phyloP scores from a whole-genome alignment of 805 yeast genomes.

The Lipomyces oligophaga region DNA sequence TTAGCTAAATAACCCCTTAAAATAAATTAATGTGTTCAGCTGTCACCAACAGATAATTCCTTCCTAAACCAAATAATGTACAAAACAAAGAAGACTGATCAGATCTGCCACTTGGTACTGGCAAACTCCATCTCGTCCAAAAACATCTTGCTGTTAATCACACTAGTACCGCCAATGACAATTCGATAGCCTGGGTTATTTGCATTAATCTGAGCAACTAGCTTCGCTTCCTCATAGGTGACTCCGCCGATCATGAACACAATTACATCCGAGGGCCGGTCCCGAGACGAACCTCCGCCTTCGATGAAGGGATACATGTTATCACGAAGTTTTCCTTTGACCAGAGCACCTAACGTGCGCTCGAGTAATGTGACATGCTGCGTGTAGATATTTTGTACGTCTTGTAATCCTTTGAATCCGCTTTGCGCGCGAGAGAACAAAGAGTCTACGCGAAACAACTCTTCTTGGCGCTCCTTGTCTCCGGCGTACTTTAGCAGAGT shows the following conservation, averaged over 20 bases:
- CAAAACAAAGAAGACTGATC: background rate
- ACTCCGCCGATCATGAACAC: constrained; percentile 70
- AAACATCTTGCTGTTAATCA: constrained; percentile 47
- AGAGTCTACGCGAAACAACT: constrained; percentile 40
- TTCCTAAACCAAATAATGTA: background rate
- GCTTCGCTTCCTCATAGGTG: constrained; percentile 87
- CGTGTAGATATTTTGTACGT: constrained; percentile 64
- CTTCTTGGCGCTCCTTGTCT: constrained; percentile 43
- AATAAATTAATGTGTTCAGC: no score
- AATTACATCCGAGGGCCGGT: constrained; percentile 39
- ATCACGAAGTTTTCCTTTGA: constrained; percentile 42
- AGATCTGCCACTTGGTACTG: constrained; percentile 40
- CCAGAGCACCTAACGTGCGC: constrained; percentile 42
- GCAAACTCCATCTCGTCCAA: constrained; percentile 40
- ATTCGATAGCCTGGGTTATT: constrained; percentile 55
- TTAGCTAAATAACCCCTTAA: background rate
- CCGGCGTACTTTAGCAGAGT: constrained; percentile 49
- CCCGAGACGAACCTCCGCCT: constrained; percentile 36
- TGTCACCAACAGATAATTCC: no score
- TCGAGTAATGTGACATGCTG: constrained; percentile 81
- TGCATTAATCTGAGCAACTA: constrained; percentile 66
- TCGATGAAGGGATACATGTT: constrained; percentile 46
- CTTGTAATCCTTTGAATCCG: constrained; percentile 44
- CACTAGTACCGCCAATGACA: constrained; percentile 76
- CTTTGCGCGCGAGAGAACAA: constrained; percentile 42